Evolutionary conservation across 345 rosid species (phyloP).

Genomic region (Hibiscus trionum): DNA sequence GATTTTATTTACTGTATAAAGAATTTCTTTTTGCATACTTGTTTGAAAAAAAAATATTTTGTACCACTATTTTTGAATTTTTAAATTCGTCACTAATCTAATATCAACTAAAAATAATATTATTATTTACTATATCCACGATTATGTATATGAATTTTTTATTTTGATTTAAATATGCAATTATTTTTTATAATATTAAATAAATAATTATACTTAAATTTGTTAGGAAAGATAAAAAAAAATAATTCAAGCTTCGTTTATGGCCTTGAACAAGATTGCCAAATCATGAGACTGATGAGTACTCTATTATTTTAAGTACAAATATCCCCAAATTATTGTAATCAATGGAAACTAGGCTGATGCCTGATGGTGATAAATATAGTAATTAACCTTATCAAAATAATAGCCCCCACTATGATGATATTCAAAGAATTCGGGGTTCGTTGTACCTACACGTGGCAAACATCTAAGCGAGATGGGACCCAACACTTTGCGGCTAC

Average conservation of each 20-base stretch:
- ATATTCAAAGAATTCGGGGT: background rate
- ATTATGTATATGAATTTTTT: no score
- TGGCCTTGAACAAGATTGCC: background rate
- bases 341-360: background rate
- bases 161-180: no score
- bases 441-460: constrained; percentile 15
- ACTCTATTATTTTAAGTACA: background rate
- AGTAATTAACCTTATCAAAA: background rate
- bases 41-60: no score
- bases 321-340: background rate
- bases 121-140: no score
- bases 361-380: background rate
- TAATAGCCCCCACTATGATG: background rate
- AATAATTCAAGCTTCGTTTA: background rate
- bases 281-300: background rate
- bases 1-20: no score
- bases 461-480: constrained; percentile 13
- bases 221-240: no score
- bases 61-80: no score
- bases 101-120: no score
- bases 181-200: no score
- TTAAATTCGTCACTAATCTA: no score
- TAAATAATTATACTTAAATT: no score
- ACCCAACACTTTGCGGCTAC: constrained; percentile 16
- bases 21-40: no score